A percentile compares a stretch with the other conserved stretches of the same genome.
Evolutionary conservation across 345 rosid species (phyloP).

Genomic region (Kernera saxatilis): DNA sequence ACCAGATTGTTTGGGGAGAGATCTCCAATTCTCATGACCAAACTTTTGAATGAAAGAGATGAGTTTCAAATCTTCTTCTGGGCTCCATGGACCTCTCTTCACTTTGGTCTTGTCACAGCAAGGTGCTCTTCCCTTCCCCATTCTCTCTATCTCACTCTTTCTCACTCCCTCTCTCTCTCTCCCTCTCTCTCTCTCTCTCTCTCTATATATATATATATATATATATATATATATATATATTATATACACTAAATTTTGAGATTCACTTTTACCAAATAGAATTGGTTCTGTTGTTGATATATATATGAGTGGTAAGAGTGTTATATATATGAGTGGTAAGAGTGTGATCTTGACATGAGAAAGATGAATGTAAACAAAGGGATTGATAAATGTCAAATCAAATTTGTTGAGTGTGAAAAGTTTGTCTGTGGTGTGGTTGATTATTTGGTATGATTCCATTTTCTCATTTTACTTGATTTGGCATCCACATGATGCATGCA

Average conservation of each 20-base stretch:
- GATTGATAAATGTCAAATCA: conserved; percentile 26
- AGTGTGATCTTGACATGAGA: conserved; percentile 23
- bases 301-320: not conserved
- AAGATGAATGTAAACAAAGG: conserved; percentile 16
- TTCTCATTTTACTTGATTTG: conserved; percentile 20
- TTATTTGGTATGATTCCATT: conserved; percentile 29
- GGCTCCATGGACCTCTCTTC: conserved; percentile 98
- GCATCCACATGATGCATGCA: conserved; percentile 15
- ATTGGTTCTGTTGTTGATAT: not conserved
- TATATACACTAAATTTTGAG: conserved; percentile 1
- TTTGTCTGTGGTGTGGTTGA: conserved; percentile 24
- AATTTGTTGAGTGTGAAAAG: conserved; percentile 31
- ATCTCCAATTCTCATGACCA: conserved; percentile 72
- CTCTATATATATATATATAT: too few species aligned
- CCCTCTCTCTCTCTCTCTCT: not conserved
- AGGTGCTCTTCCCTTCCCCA: conserved; percentile 92
- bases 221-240: not conserved
- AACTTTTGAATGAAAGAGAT: conserved; percentile 60
- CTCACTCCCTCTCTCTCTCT: not conserved
- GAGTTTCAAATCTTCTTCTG: conserved; percentile 81
- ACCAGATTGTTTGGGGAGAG: conserved; percentile 67
- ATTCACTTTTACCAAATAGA: conserved; percentile 13
- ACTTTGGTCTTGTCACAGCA: conserved; percentile 88
- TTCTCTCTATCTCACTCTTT: not conserved
- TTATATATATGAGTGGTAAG: conserved; percentile 2